These are phyloP conservation scores for Nannizziopsis arthrosporioides DNA, from an alignment of 2,329 filamentous ascomycete species.

Conservation along the genomic window DNA sequence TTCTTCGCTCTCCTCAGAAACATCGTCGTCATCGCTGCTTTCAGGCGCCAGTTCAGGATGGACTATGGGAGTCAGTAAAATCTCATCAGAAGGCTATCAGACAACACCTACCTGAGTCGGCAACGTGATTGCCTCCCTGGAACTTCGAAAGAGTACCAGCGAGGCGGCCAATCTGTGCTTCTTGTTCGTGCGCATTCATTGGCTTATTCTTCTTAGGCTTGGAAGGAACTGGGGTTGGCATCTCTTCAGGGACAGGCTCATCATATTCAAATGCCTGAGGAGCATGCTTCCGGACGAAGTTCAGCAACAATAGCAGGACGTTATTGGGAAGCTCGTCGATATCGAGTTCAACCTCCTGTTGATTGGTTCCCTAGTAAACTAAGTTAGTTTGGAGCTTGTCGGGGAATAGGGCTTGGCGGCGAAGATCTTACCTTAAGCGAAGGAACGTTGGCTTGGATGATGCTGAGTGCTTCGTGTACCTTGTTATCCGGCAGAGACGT, in stretches of 20 bases:
- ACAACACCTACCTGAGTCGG: constrained; percentile 25
- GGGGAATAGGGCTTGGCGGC: not conserved
- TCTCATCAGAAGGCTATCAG: not conserved
- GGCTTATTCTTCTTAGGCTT: constrained; percentile 43
- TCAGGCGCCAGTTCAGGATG: constrained; percentile 34
- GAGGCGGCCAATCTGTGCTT: constrained; percentile 40
- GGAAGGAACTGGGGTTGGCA: constrained; percentile 25
- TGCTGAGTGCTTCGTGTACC: constrained; percentile 68
- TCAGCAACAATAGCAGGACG: constrained; percentile 35
- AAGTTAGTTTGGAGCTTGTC: too few species aligned
- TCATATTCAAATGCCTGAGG: constrained; percentile 35
- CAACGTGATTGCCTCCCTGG: constrained; percentile 32
- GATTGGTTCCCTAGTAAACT: constrained; percentile 29
- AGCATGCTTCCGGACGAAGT: constrained; percentile 39
- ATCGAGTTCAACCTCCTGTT: constrained; percentile 39
- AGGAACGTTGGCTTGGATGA: constrained; percentile 76
- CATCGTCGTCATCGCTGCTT: constrained; percentile 36
- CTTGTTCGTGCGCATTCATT: constrained; percentile 42
- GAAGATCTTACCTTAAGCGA: constrained; percentile 47
- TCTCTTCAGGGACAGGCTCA: constrained; percentile 26
- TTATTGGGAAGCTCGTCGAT: constrained; percentile 40
- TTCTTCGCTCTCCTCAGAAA: constrained; percentile 40
- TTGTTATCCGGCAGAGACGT: constrained; percentile 66
- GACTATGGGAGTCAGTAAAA: constrained; percentile 16
- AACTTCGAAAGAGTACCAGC: constrained; percentile 38